phyloP scores from a whole-genome alignment of 768 basidiomycete species.

The Lactarius pseudohatsudake region DNA sequence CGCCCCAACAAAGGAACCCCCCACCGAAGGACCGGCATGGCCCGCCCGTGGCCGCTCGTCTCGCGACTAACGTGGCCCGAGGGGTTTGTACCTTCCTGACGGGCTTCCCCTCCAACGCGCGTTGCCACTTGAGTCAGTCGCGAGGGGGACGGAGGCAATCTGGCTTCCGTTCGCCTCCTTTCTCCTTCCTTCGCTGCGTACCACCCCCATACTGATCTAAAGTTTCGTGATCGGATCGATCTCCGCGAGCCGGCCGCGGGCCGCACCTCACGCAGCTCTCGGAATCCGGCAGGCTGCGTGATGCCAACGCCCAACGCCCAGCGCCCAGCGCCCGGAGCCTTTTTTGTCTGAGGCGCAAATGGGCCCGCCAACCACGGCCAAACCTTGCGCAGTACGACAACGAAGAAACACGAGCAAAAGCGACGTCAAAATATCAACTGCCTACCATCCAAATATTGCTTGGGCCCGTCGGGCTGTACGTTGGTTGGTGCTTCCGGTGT shows the following conservation, averaged over 20 bases:
- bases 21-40: slow-evolving; percentile 23
- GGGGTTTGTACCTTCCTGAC: not conserved
- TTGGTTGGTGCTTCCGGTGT: not conserved
- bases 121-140: not conserved
- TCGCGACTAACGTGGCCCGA: slow-evolving; percentile 6
- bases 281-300: slow-evolving; percentile 9
- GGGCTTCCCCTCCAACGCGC: slow-evolving; percentile 3
- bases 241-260: slow-evolving; percentile 27
- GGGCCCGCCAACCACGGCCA: slow-evolving; percentile 7
- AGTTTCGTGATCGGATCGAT: slow-evolving; percentile 25
- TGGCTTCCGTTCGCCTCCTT: not conserved
- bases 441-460: not conserved
- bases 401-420: slow-evolving; percentile 8
- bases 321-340: slow-evolving; percentile 9
- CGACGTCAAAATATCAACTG: not conserved
- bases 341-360: slow-evolving; percentile 4
- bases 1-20: slow-evolving; percentile 11
- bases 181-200: not conserved
- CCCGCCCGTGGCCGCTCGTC: slow-evolving; percentile 9
- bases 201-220: slow-evolving; percentile 4
- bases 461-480: not conserved
- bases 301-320: slow-evolving; percentile 11
- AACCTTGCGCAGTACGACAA: not conserved
- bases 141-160: not conserved
- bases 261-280: slow-evolving; percentile 1